Base-by-base conservation (phyloP, 2,329 filamentous ascomycete genomes). In the Penicillium paneum region DNA sequence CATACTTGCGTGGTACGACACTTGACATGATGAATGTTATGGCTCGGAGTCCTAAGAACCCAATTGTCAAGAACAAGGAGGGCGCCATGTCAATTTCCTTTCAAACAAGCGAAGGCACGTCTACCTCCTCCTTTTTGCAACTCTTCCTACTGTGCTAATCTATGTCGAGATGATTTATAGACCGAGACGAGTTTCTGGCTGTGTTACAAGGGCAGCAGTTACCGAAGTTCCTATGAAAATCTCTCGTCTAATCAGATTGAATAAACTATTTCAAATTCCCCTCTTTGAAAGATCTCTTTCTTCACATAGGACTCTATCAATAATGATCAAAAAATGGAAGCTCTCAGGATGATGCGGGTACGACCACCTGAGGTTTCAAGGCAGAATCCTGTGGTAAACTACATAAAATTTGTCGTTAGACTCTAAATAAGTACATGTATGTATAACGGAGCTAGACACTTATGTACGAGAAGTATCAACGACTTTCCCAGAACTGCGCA, bases 11-110 rank as follows among this genome's bases (percentile, higher is more conserved):
- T 29, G 69, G 69, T 1, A 64, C 50, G 8, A 51, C 60, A 19
- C 54, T 71, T 17, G 67, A 71, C 44, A 59, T 71, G 61, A 61
- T 63, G 36, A 63, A 65, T 32, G 61, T 71, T 10, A 55, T 62
- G 17, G 60, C 69, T 8, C 64, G 61, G 10, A 51, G 56, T n/a
- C 59, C 68, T 7, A 70, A 60, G 38, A 57, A 59, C 12, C 59
- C 57, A 1, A 63, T 47, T 24, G 39, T 44, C 38, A 55, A 55
- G 6, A 57, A 47, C 32, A 62, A 52, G 17, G 55, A 55, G 28
- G 65, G 67, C 13, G 54, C 62, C 10, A 53, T 71, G 17, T 63
- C 63, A 1, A 67, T 71, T 38, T 54, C 47, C 15, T 71, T 71
- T 55, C 49, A 60, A n/a, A 59, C 35, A 21, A 45, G 48, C 8